Base-by-base conservation (phyloP, 352 stramenopile genomes). In the Globisporangium cystogenes region DNA sequence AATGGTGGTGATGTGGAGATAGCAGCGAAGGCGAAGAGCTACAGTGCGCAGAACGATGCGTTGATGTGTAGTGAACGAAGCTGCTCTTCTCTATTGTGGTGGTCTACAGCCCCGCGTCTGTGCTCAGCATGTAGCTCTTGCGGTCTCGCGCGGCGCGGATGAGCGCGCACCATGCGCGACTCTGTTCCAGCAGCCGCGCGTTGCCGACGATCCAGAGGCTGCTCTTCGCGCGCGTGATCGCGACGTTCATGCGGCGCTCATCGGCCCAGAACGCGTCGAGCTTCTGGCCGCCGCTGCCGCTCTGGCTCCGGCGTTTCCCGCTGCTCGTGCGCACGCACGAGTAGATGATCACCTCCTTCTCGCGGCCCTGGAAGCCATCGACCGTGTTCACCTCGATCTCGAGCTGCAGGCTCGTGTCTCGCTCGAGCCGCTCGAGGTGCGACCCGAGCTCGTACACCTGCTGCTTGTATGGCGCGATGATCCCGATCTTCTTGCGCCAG, bases 391-490 rank as follows among this genome's bases (percentile, higher is more conserved):
- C 78, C 51, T 97, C 89, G 20, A 98, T 65, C 5, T 71, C 76
- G 26, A 89, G 51, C 3, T 35, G 59, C 29, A 66, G 58, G 41
- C 75, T 61, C 42, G 68, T 51, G 39, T 88, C 76, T 21, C 62
- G 42, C 55, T 87, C 74, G 14, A 83, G 64, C 7, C 76, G 72
- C 44, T 62, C 57, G 20, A 99, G 65, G 21, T 94, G 65, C 20
- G 69, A 74, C 18, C 90, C 74, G 18, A 99, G 67, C 37, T 98
- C 73, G 54, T 97, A 84, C 49, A 95, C 86, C 63, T 99, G 97
- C 35, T 97, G 96, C 65, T 99, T 98, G 79, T 99, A 99, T 15
- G 97, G 97, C 23, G 97, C 97, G 55, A 99, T 99, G 33, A 99
- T 82, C 44, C 92, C 96, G 36, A 99, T 96, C 54, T 98, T 87